Conservation (phyloP, 345 rosid genomes). For the Salix udensis region DNA sequence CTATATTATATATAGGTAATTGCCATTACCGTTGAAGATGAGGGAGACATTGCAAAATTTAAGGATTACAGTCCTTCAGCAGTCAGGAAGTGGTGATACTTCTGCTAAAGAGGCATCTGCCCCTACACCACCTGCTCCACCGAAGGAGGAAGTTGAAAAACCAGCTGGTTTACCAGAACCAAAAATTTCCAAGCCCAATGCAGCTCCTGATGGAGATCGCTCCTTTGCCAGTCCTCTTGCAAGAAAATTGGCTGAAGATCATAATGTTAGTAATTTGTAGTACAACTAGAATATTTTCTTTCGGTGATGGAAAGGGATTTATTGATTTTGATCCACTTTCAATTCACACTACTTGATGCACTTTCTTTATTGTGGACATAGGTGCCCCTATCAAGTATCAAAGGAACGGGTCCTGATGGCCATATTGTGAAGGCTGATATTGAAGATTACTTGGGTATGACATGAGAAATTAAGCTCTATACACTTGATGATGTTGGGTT, state of each 20-base stretch:
- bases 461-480: conserved; percentile 4
- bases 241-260: conserved; percentile 82
- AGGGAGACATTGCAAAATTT: conserved; percentile 72
- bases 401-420: conserved; percentile 94
- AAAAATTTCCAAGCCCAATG: conserved; percentile 47
- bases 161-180: conserved; percentile 58
- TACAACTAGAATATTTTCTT: background rate
- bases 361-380: conserved; percentile 23
- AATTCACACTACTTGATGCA: conserved; percentile 5
- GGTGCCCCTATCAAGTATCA: conserved; percentile 78
- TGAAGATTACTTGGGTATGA: conserved; percentile 83
- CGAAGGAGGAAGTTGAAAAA: conserved; percentile 60
- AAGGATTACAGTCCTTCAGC: conserved; percentile 78
- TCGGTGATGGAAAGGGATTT: background rate
- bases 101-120: conserved; percentile 46
- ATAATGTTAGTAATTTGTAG: conserved; percentile 44
- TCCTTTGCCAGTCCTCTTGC: conserved; percentile 91
- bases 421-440: conserved; percentile 83
- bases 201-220: conserved; percentile 57
- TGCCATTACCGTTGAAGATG: conserved; percentile 89
- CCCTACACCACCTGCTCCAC: conserved; percentile 38
- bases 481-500: background rate
- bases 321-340: background rate
- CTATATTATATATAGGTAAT: conserved; percentile 45
- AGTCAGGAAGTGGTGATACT: conserved; percentile 37